Evolutionary conservation across 805 yeast species (phyloP).

Genomic region (Wickerhamiella sergipiensis): DNA sequence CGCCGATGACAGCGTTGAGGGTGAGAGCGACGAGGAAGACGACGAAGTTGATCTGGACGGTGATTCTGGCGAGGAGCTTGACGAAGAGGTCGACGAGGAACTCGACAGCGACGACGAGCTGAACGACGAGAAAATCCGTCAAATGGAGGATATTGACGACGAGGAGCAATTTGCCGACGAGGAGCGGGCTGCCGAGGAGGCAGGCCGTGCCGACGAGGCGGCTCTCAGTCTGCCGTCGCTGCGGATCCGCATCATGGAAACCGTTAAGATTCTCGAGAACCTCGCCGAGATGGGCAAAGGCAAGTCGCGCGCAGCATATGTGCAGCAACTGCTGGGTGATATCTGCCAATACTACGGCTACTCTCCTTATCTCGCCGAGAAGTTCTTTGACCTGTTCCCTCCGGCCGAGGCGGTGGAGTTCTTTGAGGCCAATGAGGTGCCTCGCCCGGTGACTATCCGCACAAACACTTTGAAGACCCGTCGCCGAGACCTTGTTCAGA

Average conservation of each 20-base stretch:
- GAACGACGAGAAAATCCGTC: conserved; percentile 10
- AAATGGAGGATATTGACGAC: conserved; percentile 12
- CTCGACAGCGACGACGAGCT: conserved; percentile 14
- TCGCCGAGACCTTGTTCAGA: conserved; percentile 91
- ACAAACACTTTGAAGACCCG: conserved; percentile 93
- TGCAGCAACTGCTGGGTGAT: conserved; percentile 65
- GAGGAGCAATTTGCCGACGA: conserved; percentile 12
- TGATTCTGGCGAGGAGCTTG: too few species aligned
- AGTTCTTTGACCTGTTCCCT: conserved; percentile 77
- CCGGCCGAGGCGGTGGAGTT: conserved; percentile 97
- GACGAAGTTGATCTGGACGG: conserved; percentile 10
- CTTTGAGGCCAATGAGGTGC: conserved; percentile 95
- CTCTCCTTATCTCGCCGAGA: conserved; percentile 82
- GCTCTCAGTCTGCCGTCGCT: conserved; percentile 57
- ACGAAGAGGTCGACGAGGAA: conserved; percentile 12
- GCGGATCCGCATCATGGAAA: conserved; percentile 89
- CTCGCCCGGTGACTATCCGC: conserved; percentile 92
- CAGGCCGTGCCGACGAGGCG: not conserved
- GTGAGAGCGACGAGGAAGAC: conserved; percentile 15
- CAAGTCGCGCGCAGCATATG: conserved; percentile 70
- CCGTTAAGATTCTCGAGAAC: conserved; percentile 86
- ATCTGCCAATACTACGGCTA: conserved; percentile 91
- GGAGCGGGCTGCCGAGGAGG: conserved; percentile 8
- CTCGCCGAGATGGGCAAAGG: conserved; percentile 49
- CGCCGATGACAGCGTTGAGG: conserved; percentile 5